Percentiles rank a stretch among this genome's conserved stretches.
Conservation (phyloP, 2,329 filamentous ascomycete species). For the Apiospora aurea region DNA sequence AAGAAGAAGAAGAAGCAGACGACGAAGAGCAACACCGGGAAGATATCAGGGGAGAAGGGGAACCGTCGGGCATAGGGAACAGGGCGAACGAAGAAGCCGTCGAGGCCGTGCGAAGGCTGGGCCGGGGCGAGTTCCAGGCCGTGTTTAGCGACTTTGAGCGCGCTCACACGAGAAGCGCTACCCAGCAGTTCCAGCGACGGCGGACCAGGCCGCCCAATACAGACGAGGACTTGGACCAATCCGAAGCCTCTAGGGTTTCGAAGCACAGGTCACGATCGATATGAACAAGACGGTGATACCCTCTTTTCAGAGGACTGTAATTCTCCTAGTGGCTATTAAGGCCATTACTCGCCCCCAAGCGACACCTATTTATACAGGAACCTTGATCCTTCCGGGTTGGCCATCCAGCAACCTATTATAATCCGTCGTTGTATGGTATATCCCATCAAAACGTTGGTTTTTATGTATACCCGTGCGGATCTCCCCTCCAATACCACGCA, state of each 20-base stretch:
- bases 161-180: not conserved
- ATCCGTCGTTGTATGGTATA: not conserved
- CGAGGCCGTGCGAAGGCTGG: conserved; percentile 7
- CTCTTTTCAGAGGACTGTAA: not conserved
- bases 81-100: conserved; percentile 10
- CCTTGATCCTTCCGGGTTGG: not conserved
- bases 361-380: not conserved
- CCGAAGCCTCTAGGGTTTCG: not conserved
- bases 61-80: conserved; percentile 9
- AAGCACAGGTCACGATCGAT: not conserved
- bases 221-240: not conserved
- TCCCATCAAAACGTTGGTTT: not conserved
- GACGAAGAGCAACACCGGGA: not conserved
- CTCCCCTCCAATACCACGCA: not conserved
- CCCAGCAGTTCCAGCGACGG: not conserved
- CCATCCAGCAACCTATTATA: not conserved
- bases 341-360: not conserved
- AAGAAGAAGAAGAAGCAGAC: not conserved
- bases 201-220: not conserved
- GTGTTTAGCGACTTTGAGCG: not conserved
- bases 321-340: not conserved
- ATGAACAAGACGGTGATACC: not conserved
- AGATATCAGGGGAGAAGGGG: not conserved
- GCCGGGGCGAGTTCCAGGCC: conserved; percentile 5
- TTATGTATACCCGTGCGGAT: not conserved